Conservation (phyloP, 106 monocot species). For the Triglochin maritima region DNA sequence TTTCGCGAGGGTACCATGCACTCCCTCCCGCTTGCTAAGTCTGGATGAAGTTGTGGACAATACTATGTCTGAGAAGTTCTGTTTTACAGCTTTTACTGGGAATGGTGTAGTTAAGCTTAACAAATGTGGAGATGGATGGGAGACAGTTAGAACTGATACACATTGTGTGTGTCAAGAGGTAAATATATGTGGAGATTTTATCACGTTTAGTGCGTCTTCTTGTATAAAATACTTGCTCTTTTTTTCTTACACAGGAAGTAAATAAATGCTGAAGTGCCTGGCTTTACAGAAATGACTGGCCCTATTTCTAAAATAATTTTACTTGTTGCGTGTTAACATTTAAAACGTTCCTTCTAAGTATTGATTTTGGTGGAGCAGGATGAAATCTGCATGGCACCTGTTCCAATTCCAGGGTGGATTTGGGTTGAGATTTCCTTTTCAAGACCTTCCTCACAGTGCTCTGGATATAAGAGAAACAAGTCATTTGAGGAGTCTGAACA, state of each 20-base stretch:
- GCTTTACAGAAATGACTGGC: background rate
- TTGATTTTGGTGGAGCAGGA: slow-evolving; percentile 31
- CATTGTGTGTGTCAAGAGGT: slow-evolving; percentile 60
- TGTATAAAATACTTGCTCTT: too few relatives aligned
- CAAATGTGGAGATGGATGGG: slow-evolving; percentile 74
- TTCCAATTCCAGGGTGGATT: slow-evolving; percentile 41
- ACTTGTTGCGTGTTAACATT: background rate
- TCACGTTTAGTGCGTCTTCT: too few relatives aligned
- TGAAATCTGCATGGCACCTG: slow-evolving; percentile 67
- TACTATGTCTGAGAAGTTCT: slow-evolving; percentile 9
- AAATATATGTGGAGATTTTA: slow-evolving; percentile 1
- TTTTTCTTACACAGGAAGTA: too few relatives aligned
- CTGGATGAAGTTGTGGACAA: slow-evolving; percentile 2
- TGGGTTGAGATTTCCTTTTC: slow-evolving; percentile 78
- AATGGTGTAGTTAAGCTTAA: slow-evolving; percentile 55
- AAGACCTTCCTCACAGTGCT: slow-evolving; percentile 48
- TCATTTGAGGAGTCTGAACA: slow-evolving; percentile 11
- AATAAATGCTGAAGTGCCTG: background rate
- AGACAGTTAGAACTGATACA: slow-evolving; percentile 12
- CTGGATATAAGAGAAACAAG: slow-evolving; percentile 13
- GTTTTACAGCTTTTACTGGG: slow-evolving; percentile 40
- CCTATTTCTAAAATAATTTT: background rate
- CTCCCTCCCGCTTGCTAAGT: slow-evolving; percentile 26
- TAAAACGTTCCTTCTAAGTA: background rate
- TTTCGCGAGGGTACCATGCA: slow-evolving; percentile 34